Evolutionary conservation across 148 eudicot genomes (phyloP).

Genomic region (Salicornia ramosissima): DNA sequence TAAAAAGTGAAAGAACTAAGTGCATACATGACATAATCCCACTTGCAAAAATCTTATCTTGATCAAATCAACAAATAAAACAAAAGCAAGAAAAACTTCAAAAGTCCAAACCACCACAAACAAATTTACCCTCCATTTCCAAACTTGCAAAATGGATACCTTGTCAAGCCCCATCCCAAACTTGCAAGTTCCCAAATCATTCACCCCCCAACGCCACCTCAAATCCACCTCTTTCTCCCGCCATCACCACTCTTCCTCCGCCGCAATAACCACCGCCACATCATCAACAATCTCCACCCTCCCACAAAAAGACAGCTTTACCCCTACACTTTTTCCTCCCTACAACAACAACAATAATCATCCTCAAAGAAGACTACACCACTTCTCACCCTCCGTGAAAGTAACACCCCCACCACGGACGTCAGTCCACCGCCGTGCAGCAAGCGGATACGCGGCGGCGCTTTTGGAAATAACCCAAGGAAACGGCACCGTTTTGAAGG

Average conservation of each 20-base stretch:
- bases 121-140: background rate
- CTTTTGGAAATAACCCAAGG: constrained; percentile 45
- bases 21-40: background rate
- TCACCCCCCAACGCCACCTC: constrained; percentile 21
- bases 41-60: background rate
- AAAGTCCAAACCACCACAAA: background rate
- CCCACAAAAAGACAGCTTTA: constrained; percentile 25
- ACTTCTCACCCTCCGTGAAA: constrained; percentile 1
- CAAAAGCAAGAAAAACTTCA: background rate
- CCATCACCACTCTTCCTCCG: constrained; percentile 16
- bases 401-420: constrained; percentile 9
- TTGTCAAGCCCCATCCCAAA: constrained; percentile 29
- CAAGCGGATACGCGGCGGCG: constrained; percentile 77
- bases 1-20: background rate
- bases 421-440: constrained; percentile 30
- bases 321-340: constrained; percentile 22
- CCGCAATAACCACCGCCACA: constrained; percentile 16
- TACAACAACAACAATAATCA: too few relatives aligned
- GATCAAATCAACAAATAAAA: background rate
- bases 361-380: constrained; percentile 8
- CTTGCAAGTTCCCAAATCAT: constrained; percentile 27
- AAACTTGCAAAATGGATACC: constrained; percentile 51
- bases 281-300: constrained; percentile 17
- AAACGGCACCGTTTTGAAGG: constrained; percentile 29
- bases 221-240: constrained; percentile 10